Conservation (phyloP, 2,329 filamentous ascomycete genomes). For the Monosporascus sp. region DNA sequence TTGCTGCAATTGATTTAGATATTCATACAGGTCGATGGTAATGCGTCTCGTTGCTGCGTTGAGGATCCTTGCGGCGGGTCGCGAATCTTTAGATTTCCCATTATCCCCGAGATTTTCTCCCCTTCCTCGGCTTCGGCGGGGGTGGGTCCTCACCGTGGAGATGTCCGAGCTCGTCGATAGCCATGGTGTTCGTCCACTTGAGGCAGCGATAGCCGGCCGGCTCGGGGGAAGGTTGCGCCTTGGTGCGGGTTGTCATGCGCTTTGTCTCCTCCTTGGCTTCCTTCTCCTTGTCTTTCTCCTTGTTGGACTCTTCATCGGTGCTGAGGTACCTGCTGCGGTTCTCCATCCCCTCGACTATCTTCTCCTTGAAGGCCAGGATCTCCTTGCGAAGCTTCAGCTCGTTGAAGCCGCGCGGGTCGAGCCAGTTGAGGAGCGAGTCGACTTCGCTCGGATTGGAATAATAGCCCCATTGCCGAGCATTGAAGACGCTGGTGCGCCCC, state of each 20-base stretch:
- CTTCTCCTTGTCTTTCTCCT: slow-evolving; percentile 27
- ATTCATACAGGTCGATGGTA: background rate
- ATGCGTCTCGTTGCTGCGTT: background rate
- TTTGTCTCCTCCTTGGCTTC: slow-evolving; percentile 26
- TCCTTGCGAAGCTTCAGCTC: slow-evolving; percentile 88
- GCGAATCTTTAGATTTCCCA: background rate
- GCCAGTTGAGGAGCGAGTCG: slow-evolving; percentile 77
- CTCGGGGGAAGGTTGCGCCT: slow-evolving; percentile 42
- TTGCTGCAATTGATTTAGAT: no score
- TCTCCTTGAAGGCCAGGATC: slow-evolving; percentile 67
- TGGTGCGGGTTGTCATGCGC: slow-evolving; percentile 42
- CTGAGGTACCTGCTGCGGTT: slow-evolving; percentile 70
- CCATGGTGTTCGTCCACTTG: slow-evolving; percentile 52
- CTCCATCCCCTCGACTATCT: slow-evolving; percentile 75
- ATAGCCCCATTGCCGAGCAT: slow-evolving; percentile 83
- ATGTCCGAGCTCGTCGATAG: slow-evolving; percentile 51
- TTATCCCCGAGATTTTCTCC: slow-evolving; percentile 34
- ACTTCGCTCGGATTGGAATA: slow-evolving; percentile 76
- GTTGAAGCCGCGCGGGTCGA: slow-evolving; percentile 80
- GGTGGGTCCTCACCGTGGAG: slow-evolving; percentile 52
- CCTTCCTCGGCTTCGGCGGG: slow-evolving; percentile 45
- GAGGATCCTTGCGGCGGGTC: background rate
- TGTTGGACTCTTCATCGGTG: slow-evolving; percentile 28
- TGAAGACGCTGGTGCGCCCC: slow-evolving; percentile 70
- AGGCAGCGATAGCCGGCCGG: slow-evolving; percentile 43